Conservation (phyloP, 148 eudicot genomes). For the Fagopyrum esculentum region DNA sequence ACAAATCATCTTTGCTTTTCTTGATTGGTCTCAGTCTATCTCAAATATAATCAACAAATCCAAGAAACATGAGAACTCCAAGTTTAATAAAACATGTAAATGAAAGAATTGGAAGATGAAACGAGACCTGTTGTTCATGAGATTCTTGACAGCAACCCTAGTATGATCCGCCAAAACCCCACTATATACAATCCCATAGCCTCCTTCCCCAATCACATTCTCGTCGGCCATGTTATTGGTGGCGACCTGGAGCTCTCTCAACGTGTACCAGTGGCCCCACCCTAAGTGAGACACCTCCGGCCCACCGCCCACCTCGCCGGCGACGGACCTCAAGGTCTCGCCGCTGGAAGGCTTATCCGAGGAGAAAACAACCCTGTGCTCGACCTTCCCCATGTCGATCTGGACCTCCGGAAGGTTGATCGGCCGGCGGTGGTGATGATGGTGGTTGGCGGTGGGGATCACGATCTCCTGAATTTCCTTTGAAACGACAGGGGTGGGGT, state of each 20-base stretch:
- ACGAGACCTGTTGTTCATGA: constrained; percentile 14
- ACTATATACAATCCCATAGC: constrained; percentile 14
- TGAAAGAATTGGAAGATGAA: background rate
- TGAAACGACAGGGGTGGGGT: constrained; percentile 35
- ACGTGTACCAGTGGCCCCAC: constrained; percentile 85
- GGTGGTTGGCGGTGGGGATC: constrained; percentile 26
- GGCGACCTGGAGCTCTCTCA: constrained; percentile 73
- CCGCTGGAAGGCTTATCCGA: constrained; percentile 60
- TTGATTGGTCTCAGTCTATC: background rate
- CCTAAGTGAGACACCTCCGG: constrained; percentile 83
- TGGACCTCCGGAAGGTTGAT: constrained; percentile 61
- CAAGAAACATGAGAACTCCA: background rate
- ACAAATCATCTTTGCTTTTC: background rate
- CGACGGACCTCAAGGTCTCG: constrained; percentile 50
- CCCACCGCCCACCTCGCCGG: constrained; percentile 18
- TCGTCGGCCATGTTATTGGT: constrained; percentile 45
- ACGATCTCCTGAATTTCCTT: constrained; percentile 66
- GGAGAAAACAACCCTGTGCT: constrained; percentile 75
- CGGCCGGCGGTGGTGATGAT: constrained; percentile 23
- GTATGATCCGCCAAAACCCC: constrained; percentile 14
- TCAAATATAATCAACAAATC: background rate
- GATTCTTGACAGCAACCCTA: constrained; percentile 17
- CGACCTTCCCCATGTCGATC: constrained; percentile 79
- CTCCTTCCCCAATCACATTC: constrained; percentile 15
- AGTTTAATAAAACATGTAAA: background rate